phyloP scores from a whole-genome alignment of 352 stramenopile species.

The Plasmopara muralis region DNA sequence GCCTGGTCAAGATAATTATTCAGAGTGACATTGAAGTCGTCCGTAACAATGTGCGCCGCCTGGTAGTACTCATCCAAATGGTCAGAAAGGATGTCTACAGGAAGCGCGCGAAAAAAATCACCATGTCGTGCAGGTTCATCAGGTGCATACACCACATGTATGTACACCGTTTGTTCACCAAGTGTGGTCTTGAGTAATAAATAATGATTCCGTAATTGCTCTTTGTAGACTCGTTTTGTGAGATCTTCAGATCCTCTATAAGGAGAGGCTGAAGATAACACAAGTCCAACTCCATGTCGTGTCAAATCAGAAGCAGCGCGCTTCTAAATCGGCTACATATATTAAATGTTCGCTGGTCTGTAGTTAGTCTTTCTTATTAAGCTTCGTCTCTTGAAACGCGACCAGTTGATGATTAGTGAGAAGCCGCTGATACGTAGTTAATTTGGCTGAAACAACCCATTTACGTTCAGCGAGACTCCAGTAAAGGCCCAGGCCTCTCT shows the following conservation, averaged over 20 bases:
- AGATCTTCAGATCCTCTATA: constrained; percentile 10
- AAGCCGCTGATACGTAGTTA: constrained; percentile 10
- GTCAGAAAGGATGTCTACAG: constrained; percentile 1
- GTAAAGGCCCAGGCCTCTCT: constrained; percentile 10
- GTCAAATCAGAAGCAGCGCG: constrained; percentile 15
- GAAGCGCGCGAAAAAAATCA: constrained; percentile 6
- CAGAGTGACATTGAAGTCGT: constrained; percentile 11
- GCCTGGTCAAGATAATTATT: constrained; percentile 4
- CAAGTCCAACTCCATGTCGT: constrained; percentile 8
- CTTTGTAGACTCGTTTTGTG: constrained; percentile 6
- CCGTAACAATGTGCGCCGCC: constrained; percentile 1
- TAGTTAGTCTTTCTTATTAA: constrained; percentile 14
- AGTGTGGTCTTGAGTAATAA: constrained; percentile 13
- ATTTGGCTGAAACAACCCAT: constrained; percentile 6
- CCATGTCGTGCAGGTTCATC: constrained; percentile 2
- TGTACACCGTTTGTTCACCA: neutral
- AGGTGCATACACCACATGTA: constrained; percentile 16
- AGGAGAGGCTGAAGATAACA: constrained; percentile 12
- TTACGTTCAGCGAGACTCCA: constrained; percentile 21
- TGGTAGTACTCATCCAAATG: neutral
- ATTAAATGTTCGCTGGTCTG: constrained; percentile 13
- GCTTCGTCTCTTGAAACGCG: constrained; percentile 17
- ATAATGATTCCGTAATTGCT: constrained; percentile 10
- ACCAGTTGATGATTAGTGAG: constrained; percentile 13
- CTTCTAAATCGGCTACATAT: constrained; percentile 7